phyloP scores from a whole-genome alignment of 2,329 filamentous ascomycete genomes.

The Chaetomium sp. region DNA sequence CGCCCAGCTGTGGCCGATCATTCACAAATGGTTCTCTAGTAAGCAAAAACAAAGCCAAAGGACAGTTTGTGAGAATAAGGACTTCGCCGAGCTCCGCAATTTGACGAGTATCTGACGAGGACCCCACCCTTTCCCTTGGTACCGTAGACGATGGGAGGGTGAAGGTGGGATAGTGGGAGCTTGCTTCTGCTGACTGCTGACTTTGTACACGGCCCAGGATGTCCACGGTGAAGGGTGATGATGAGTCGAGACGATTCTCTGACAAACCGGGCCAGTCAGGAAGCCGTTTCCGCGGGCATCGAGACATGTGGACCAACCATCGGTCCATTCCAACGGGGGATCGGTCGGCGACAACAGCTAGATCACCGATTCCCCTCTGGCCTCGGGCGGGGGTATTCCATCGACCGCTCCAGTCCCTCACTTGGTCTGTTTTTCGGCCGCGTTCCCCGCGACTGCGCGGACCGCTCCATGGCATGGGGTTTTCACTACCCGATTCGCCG shows the following conservation, averaged over 20 bases:
- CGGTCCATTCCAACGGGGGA: not conserved
- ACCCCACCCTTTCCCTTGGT: not conserved
- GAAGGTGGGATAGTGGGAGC: not conserved
- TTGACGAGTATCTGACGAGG: not conserved
- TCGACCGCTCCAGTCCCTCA: not conserved
- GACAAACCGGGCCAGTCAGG: not conserved
- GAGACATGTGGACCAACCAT: conserved; percentile 12
- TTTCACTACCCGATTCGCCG: not conserved
- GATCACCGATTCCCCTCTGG: not conserved
- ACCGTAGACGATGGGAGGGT: not conserved
- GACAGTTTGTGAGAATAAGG: not conserved
- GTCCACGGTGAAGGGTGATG: not conserved
- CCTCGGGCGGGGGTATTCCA: not conserved
- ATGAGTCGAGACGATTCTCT: not conserved
- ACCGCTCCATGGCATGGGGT: not conserved
- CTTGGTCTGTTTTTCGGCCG: conserved; percentile 2
- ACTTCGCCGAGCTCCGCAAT: not conserved
- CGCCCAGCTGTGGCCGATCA: not conserved
- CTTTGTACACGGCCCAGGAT: not conserved
- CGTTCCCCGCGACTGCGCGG: not conserved
- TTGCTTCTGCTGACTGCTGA: not conserved
- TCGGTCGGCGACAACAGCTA: not conserved
- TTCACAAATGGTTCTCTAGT: not conserved
- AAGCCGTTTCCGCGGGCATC: not conserved
- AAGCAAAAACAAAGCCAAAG: not conserved